phyloP scores from a whole-genome alignment of 176 grass and related monocot genomes.

The Miscanthus lutarioriparius region DNA sequence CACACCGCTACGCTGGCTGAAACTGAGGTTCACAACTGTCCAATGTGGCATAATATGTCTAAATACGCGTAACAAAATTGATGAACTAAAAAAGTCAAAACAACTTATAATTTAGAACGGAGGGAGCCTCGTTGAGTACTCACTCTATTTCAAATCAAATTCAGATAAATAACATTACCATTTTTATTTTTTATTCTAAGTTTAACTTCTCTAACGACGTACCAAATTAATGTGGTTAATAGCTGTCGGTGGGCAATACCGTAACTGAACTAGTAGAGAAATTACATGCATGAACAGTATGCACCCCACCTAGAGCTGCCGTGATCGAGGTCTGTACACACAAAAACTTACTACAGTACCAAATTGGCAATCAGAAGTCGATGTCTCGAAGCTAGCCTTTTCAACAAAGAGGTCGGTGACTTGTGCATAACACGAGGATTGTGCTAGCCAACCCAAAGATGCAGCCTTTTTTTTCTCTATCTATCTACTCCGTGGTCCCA shows the following conservation, averaged over 20 bases:
- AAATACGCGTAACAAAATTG: too few relatives aligned
- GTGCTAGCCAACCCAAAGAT: constrained; percentile 29
- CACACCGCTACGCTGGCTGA: neutral
- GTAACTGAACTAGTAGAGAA: neutral
- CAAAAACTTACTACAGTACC: neutral
- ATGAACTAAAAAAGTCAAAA: too few relatives aligned
- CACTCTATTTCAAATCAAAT: neutral
- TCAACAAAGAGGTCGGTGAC: constrained; percentile 11
- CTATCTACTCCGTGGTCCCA: neutral
- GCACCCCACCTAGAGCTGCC: neutral
- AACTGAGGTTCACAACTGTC: neutral
- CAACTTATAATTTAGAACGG: too few relatives aligned
- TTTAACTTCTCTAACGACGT: neutral
- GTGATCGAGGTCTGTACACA: neutral
- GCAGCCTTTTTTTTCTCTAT: neutral
- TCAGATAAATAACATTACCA: neutral
- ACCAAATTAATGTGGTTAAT: neutral
- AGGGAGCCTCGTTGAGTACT: neutral
- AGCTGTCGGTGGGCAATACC: neutral
- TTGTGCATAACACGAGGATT: constrained; percentile 21
- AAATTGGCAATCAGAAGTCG: neutral
- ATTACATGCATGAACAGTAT: neutral
- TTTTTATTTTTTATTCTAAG: neutral
- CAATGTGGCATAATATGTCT: too few relatives aligned
- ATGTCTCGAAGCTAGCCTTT: neutral